Conservation (phyloP, 2,329 filamentous ascomycete genomes). For the Grosmannia huntii region DNA sequence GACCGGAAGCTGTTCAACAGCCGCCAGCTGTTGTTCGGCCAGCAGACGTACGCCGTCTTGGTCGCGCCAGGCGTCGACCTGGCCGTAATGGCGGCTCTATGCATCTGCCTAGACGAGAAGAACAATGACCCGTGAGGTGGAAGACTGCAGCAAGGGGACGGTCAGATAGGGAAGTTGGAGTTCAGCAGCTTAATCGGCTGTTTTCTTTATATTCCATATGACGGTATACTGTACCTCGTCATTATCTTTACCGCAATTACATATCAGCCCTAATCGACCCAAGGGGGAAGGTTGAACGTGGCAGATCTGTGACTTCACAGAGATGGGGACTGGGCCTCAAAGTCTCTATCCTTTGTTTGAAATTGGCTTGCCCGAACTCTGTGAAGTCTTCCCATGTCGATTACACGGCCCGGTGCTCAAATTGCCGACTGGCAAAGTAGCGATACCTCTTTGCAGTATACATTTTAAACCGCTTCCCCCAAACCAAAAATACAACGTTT, state of each 20-base stretch:
- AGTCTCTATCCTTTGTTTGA: no score
- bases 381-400: no score
- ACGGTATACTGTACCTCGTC: no score
- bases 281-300: no score
- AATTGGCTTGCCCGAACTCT: no score
- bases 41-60: constrained; percentile 53
- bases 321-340: no score
- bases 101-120: constrained; percentile 56
- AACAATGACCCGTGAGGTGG: constrained; percentile 30
- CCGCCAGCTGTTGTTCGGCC: constrained; percentile 42
- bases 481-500: constrained; percentile 3
- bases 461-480: constrained; percentile 3
- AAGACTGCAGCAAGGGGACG: background rate
- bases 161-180: no score
- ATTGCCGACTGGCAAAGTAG: constrained; percentile 4
- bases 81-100: constrained; percentile 51
- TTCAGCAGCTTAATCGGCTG: no score
- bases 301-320: no score
- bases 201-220: no score
- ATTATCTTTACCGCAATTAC: no score
- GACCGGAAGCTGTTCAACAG: constrained; percentile 43
- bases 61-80: constrained; percentile 55
- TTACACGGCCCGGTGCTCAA: constrained; percentile 3
- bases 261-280: no score
- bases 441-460: background rate